Conservation (phyloP, 2,329 filamentous ascomycete species). For the Fusarium secorum region DNA sequence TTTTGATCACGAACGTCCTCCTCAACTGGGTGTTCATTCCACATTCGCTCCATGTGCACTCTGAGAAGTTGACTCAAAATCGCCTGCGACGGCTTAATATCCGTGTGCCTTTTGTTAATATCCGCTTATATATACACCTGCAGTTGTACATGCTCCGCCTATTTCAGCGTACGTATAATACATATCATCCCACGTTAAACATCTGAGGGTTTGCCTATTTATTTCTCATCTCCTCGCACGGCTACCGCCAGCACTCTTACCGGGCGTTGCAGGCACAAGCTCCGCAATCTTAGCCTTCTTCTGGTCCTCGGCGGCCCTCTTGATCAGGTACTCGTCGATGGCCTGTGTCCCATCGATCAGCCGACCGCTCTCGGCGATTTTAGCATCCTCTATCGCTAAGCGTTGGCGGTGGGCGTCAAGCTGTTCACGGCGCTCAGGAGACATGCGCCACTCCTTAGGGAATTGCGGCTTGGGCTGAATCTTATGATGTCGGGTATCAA, state of each 20-base stretch:
- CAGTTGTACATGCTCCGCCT: slow-evolving; percentile 38
- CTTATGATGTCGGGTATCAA: slow-evolving; percentile 88
- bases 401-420: slow-evolving; percentile 68
- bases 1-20: not conserved
- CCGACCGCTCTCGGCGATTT: slow-evolving; percentile 60
- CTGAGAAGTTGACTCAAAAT: not conserved
- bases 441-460: slow-evolving; percentile 84
- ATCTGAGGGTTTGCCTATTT: not conserved
- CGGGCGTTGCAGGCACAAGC: slow-evolving; percentile 40
- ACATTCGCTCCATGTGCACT: not conserved
- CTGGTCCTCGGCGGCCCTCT: slow-evolving; percentile 46
- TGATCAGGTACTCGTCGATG: slow-evolving; percentile 52
- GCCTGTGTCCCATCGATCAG: slow-evolving; percentile 66
- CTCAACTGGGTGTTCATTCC: not conserved
- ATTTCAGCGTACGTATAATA: slow-evolving; percentile 39
- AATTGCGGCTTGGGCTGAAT: slow-evolving; percentile 73
- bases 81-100: slow-evolving; percentile 22
- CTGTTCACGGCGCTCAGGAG: slow-evolving; percentile 69
- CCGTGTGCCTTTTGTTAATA: slow-evolving; percentile 35
- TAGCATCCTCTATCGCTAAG: slow-evolving; percentile 61
- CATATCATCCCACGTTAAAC: slow-evolving; percentile 28
- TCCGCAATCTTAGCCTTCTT: slow-evolving; percentile 47
- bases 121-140: slow-evolving; percentile 39
- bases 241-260: slow-evolving; percentile 26
- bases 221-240: slow-evolving; percentile 37